phyloP scores from a whole-genome alignment of 306 rosid genomes.

The Citrullus amarus region DNA sequence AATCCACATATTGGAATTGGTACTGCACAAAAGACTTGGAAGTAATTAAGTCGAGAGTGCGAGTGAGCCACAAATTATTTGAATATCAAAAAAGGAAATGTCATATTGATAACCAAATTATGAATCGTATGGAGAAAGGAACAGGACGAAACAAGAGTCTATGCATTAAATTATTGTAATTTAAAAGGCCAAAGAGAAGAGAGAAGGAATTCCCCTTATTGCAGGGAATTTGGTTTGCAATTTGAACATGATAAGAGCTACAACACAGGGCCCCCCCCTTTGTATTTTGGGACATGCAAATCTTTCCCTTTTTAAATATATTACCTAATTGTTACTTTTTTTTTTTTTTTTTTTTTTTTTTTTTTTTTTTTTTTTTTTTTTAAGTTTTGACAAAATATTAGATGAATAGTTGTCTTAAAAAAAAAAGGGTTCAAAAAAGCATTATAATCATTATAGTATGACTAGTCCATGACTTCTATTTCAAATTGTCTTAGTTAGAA shows the following conservation, averaged over 20 bases:
- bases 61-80: not conserved
- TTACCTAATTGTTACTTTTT: not conserved
- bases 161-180: not conserved
- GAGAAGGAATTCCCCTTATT: constrained; percentile 1
- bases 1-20: not conserved
- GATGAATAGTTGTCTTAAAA: too few species aligned
- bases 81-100: not conserved
- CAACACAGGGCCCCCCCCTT: not conserved
- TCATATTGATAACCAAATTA: not conserved
- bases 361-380: too few species aligned
- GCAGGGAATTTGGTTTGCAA: not conserved
- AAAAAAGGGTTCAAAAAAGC: too few species aligned
- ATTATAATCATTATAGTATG: too few species aligned
- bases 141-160: not conserved
- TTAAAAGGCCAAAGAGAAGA: not conserved
- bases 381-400: too few species aligned
- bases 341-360: too few species aligned
- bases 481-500: too few species aligned
- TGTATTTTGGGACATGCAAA: not conserved
- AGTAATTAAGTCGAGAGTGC: not conserved
- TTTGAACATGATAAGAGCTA: not conserved
- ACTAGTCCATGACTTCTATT: too few species aligned
- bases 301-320: not conserved
- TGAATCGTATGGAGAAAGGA: not conserved
- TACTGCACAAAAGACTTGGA: not conserved